Percentiles rank a stretch among this genome's conserved stretches.
These are phyloP conservation scores for Vinca major DNA, from an alignment of 305 asterid species.

Conservation along the genomic window DNA sequence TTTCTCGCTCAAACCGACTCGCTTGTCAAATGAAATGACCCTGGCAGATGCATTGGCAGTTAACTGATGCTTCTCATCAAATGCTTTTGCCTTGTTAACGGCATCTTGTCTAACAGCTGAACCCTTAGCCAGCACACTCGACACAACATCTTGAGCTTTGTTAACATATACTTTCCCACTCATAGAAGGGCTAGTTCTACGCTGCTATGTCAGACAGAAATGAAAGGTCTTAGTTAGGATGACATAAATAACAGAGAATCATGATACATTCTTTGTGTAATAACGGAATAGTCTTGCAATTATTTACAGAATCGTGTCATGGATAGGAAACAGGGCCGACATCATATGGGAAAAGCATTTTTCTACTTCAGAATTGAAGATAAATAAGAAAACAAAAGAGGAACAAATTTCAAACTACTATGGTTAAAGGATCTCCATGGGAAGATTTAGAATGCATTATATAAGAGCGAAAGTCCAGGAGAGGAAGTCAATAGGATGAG, in stretches of 20 bases:
- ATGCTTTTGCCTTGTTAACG: conserved; percentile 84
- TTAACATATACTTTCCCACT: conserved; percentile 58
- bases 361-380: background rate
- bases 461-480: background rate
- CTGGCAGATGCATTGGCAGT: conserved; percentile 91
- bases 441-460: background rate
- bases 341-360: background rate
- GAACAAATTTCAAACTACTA: background rate
- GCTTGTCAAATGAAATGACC: conserved; percentile 73
- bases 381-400: background rate
- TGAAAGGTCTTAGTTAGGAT: conserved; percentile 6
- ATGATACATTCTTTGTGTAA: background rate
- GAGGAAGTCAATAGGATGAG: background rate
- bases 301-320: background rate
- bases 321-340: background rate
- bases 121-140: conserved; percentile 84
- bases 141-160: conserved; percentile 88
- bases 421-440: background rate
- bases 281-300: background rate
- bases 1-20: conserved; percentile 78
- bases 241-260: background rate
- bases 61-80: conserved; percentile 81
- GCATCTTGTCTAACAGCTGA: conserved; percentile 89
- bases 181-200: conserved; percentile 23
- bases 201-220: conserved; percentile 23